A percentile compares a stretch with the other conserved stretches of the same genome.
Conservation (phyloP, 352 stramenopile genomes). For the Thalassiosira pacifica region DNA sequence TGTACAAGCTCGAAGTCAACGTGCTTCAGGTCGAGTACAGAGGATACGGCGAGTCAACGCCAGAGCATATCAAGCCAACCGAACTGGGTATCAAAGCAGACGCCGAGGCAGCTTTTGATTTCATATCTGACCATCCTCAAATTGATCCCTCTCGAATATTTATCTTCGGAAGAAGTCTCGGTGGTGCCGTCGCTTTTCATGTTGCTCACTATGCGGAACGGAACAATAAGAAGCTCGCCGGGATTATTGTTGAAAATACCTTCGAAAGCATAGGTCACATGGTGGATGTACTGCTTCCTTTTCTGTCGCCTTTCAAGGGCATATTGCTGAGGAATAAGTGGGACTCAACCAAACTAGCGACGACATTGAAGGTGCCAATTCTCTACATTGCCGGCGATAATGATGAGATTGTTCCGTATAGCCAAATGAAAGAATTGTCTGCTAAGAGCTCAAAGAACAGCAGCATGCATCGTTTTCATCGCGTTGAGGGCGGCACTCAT, state of each 20-base stretch:
- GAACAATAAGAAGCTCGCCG: slow-evolving; percentile 84
- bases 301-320: slow-evolving; percentile 90
- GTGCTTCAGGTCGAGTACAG: slow-evolving; percentile 95
- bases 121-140: slow-evolving; percentile 79
- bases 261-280: slow-evolving; percentile 94
- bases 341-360: slow-evolving; percentile 85
- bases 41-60: slow-evolving; percentile 92
- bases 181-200: slow-evolving; percentile 92
- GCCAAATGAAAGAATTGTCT: slow-evolving; percentile 88
- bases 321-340: slow-evolving; percentile 92
- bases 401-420: slow-evolving; percentile 92
- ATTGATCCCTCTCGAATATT: slow-evolving; percentile 91
- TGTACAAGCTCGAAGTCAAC: slow-evolving; percentile 91
- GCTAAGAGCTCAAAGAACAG: slow-evolving; percentile 55
- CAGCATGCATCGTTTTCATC: slow-evolving; percentile 86
- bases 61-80: slow-evolving; percentile 86
- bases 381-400: slow-evolving; percentile 91
- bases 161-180: slow-evolving; percentile 92
- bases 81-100: slow-evolving; percentile 93
- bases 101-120: slow-evolving; percentile 90
- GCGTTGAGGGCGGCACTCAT: slow-evolving; percentile 89
- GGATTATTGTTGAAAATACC: slow-evolving; percentile 94
- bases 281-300: slow-evolving; percentile 94
- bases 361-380: slow-evolving; percentile 88
- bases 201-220: slow-evolving; percentile 87